Conservation (phyloP, 176 grass and related monocot species). For the Musa acuminata region DNA sequence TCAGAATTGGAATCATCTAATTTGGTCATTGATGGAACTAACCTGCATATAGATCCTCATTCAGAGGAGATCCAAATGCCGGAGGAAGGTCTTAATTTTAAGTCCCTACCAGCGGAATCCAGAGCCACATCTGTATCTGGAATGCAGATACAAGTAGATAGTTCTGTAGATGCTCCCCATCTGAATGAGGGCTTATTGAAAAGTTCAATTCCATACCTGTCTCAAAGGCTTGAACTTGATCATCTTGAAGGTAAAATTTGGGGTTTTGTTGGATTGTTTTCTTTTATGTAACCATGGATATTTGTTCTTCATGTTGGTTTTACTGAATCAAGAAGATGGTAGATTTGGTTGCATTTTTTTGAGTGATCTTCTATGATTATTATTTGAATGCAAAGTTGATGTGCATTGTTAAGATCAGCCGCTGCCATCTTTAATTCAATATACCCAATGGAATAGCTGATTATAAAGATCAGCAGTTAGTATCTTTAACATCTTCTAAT, state of each 20-base stretch:
- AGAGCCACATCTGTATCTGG: conserved; percentile 28
- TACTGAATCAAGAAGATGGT: neutral
- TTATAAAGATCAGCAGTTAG: too few relatives aligned
- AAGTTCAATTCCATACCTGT: conserved; percentile 39
- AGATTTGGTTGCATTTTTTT: too few relatives aligned
- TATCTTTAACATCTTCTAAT: too few relatives aligned
- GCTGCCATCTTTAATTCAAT: too few relatives aligned
- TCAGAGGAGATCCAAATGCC: conserved; percentile 28
- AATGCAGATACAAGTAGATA: conserved; percentile 32
- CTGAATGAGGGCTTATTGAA: conserved; percentile 43
- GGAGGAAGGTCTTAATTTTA: conserved; percentile 15
- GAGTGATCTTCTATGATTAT: too few relatives aligned
- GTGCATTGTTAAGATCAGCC: too few relatives aligned
- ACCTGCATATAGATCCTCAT: conserved; percentile 10
- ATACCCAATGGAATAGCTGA: too few relatives aligned
- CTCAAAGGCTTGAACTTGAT: conserved; percentile 36
- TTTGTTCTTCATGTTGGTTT: neutral
- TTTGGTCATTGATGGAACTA: conserved; percentile 28
- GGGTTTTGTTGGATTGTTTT: neutral
- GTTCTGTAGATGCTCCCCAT: conserved; percentile 37
- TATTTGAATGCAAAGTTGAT: too few relatives aligned
- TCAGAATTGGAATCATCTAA: neutral
- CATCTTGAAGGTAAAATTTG: conserved; percentile 47
- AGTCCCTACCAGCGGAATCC: conserved; percentile 19
- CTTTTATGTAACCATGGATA: neutral